Conservation (phyloP, 345 rosid species). For the Leavenworthia alabamica region DNA sequence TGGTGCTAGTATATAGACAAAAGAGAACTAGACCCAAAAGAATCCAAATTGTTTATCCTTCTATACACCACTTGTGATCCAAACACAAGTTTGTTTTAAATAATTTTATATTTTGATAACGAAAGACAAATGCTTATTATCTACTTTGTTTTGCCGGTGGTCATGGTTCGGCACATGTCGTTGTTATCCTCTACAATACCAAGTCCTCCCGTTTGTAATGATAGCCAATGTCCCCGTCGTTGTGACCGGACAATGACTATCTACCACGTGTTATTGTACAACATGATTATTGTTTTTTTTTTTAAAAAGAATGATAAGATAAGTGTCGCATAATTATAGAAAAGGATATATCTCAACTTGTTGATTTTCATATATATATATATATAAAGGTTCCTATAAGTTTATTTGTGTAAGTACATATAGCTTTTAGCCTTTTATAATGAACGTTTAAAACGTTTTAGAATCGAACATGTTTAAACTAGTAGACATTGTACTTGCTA, state of each 20-base stretch:
- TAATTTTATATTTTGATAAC: not conserved
- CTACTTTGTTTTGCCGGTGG: not conserved
- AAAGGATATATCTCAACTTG: not conserved
- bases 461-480: too few relatives aligned
- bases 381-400: too few relatives aligned
- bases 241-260: not conserved
- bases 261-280: not conserved
- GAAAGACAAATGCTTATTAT: not conserved
- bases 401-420: too few relatives aligned
- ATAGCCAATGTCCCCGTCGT: slow-evolving; percentile 17
- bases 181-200: slow-evolving; percentile 2
- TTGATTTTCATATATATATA: too few relatives aligned
- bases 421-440: too few relatives aligned
- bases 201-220: slow-evolving; percentile 7
- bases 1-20: too few relatives aligned
- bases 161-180: slow-evolving; percentile 16
- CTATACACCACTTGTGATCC: slow-evolving; percentile 9
- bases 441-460: too few relatives aligned
- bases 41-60: slow-evolving; percentile 8
- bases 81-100: not conserved
- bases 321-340: slow-evolving; percentile 12
- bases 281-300: not conserved
- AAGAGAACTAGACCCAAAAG: not conserved
- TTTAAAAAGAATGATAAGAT: not conserved
- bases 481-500: too few relatives aligned